phyloP scores from a whole-genome alignment of 805 yeast species.

The Nakazawaea populi region DNA sequence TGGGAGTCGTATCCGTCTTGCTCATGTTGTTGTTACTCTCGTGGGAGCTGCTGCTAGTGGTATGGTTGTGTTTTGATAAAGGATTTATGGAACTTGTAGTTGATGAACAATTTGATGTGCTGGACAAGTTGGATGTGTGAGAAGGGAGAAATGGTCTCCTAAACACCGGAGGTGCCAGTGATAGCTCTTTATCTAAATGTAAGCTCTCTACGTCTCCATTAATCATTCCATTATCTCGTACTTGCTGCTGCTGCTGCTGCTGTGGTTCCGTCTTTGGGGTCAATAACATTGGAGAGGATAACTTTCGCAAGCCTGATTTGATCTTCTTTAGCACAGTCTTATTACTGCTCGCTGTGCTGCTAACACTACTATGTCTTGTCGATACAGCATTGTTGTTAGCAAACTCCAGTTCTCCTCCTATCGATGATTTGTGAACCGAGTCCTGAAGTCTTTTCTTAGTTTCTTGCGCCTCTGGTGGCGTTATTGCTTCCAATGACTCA shows the following conservation, averaged over 20 bases:
- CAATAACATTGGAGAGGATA: constrained; percentile 2
- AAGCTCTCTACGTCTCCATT: neutral
- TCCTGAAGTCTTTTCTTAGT: no score
- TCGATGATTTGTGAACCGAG: no score
- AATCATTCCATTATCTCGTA: no score
- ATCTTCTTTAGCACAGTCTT: constrained; percentile 4
- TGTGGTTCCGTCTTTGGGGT: neutral
- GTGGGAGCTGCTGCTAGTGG: constrained; percentile 1
- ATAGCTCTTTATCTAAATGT: neutral
- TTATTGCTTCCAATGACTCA: neutral
- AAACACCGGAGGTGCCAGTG: neutral
- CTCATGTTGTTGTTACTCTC: neutral
- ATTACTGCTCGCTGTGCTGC: neutral
- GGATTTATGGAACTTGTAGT: constrained; percentile 1
- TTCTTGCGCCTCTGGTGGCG: no score
- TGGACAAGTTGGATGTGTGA: constrained; percentile 4
- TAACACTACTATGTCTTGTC: constrained; percentile 6
- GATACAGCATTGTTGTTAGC: neutral
- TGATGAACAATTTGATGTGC: constrained; percentile 5
- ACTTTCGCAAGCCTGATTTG: constrained; percentile 4
- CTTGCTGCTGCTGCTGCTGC: neutral
- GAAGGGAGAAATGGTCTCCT: constrained; percentile 4
- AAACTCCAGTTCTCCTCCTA: neutral
- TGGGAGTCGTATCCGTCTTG: neutral
- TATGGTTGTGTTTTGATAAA: neutral